A percentile compares a stretch with the other conserved stretches of the same genome.
Evolutionary conservation across 2,329 filamentous ascomycete genomes (phyloP).

Genomic region (Arthrobotrys sinensis): DNA sequence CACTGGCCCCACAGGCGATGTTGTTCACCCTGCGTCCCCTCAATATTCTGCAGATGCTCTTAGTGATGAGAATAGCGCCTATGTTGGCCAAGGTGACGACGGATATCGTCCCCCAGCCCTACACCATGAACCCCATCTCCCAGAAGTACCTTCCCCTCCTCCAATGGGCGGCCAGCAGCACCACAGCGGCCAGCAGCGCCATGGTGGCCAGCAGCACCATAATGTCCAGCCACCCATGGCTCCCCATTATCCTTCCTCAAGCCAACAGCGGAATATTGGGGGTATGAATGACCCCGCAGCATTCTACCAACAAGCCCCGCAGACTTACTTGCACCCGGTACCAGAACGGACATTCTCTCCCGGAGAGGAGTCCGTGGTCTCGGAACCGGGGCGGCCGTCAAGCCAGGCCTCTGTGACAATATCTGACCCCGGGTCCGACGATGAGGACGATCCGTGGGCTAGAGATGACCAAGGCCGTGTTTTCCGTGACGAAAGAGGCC

Average conservation of each 20-base stretch:
- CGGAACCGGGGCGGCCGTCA: constrained; percentile 64
- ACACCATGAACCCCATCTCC: constrained; percentile 63
- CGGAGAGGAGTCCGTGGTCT: constrained; percentile 65
- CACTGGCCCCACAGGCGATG: constrained; percentile 57
- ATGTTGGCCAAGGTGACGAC: constrained; percentile 62
- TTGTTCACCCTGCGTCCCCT: constrained; percentile 52
- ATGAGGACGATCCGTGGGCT: constrained; percentile 65
- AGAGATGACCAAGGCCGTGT: constrained; percentile 66
- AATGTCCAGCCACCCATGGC: constrained; percentile 29
- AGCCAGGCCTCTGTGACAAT: constrained; percentile 61
- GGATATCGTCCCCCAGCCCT: constrained; percentile 61
- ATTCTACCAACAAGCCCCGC: constrained; percentile 65
- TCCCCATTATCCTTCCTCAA: constrained; percentile 47
- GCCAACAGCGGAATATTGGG: constrained; percentile 61
- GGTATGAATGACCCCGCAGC: constrained; percentile 64
- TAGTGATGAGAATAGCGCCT: constrained; percentile 55
- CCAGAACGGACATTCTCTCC: constrained; percentile 66
- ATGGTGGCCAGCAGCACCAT: constrained; percentile 48
- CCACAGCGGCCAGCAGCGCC: constrained; percentile 42
- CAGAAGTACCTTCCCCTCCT: constrained; percentile 61
- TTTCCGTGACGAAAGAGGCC: constrained; percentile 66
- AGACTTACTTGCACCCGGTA: constrained; percentile 66
- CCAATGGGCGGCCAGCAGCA: constrained; percentile 59
- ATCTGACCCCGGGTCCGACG: constrained; percentile 62
- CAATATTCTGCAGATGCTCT: constrained; percentile 54